These are phyloP conservation scores for Oehlia diaphana DNA, from an alignment of 192 early-diverging fungal genomes.

Conservation along the genomic window DNA sequence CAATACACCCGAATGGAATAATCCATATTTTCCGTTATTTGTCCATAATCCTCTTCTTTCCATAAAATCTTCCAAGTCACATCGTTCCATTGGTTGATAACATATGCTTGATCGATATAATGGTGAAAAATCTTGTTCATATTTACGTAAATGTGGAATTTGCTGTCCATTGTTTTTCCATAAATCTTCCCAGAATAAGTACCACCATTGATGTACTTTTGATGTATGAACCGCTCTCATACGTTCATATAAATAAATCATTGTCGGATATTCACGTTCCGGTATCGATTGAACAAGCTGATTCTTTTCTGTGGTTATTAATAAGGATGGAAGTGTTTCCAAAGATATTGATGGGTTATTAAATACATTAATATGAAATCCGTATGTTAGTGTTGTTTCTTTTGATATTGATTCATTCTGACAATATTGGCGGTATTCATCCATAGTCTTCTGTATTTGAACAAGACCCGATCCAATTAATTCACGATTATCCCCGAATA, in stretches of 20 bases:
- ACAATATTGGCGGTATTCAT: conserved; percentile 46
- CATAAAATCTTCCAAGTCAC: conserved; percentile 56
- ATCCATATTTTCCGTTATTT: conserved; percentile 47
- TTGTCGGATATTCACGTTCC: conserved; percentile 24
- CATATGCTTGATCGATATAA: conserved; percentile 59
- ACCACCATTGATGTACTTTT: conserved; percentile 58
- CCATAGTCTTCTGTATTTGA: conserved; percentile 39
- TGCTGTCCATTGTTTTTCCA: conserved; percentile 56
- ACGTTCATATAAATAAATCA: conserved; percentile 44
- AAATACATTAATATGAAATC: conserved; percentile 47
- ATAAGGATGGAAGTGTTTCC: conserved; percentile 32
- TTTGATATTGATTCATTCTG: conserved; percentile 53
- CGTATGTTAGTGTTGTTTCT: conserved; percentile 47
- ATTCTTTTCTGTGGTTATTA: conserved; percentile 42
- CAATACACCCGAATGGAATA: conserved; percentile 62
- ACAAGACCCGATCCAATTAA: conserved; percentile 46
- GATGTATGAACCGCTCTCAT: conserved; percentile 40
- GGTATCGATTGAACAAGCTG: conserved; percentile 32
- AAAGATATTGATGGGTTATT: conserved; percentile 42
- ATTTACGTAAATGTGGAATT: conserved; percentile 42
- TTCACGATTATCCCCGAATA: conserved; percentile 59
- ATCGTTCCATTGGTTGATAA: conserved; percentile 57
- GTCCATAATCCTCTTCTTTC: conserved; percentile 41
- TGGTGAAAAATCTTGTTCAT: conserved; percentile 61
- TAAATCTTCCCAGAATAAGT: conserved; percentile 69